Evolutionary conservation across 2,329 filamentous ascomycete species (phyloP), one percentile per base, ranked within the genome.

Genomic region (Penicillium hordei): DNA sequence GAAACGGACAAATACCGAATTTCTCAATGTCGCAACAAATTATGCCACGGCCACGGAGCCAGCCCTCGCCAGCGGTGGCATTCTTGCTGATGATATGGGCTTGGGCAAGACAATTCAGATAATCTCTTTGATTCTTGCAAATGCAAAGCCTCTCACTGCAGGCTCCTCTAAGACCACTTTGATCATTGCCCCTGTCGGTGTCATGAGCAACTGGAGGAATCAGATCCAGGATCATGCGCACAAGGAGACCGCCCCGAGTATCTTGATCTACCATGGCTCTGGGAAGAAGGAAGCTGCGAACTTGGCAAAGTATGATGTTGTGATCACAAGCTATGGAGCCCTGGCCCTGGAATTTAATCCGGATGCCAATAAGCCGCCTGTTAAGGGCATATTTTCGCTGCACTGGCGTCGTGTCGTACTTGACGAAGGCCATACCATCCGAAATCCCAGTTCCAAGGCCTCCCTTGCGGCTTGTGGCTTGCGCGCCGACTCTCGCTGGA

Each of bases 71-170:
- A 90, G 86, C 49, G 92, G 92, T 19, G 92, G 92, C 33, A 92
- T 96, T 49, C 81, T 96, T 9, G 91, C 91, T 2, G 92, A 96
- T 71, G 92, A 96, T 67, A 96, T 96, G 93, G 92, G 92, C 4
- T 76, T 96, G 5, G 92, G 92, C 25, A 96, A 96, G 77, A 96
- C 92, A 0, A 81, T 96, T 9, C 89, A 96, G 70, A 83, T 92
- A 48, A 93, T 96, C 65, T 89, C 90, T 52, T 76, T 95, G 36
- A 88, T 96, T 55, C 76, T 93, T 62, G 78, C 83, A 2, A 84
- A 86, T 56, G 63, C 73, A 1, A 60, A 70, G 19, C 74, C 74
- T 2, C 72, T 68, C 50, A 79, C 79, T 17, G 66, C 73, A 4
- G 81, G 80, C 6, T 77, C 76, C 0, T 71, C 78, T 2, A 86